A percentile compares a stretch with the other conserved stretches of the same genome.
phyloP scores from a whole-genome alignment of 768 basidiomycete species.

The Lanmaoa rubissima region DNA sequence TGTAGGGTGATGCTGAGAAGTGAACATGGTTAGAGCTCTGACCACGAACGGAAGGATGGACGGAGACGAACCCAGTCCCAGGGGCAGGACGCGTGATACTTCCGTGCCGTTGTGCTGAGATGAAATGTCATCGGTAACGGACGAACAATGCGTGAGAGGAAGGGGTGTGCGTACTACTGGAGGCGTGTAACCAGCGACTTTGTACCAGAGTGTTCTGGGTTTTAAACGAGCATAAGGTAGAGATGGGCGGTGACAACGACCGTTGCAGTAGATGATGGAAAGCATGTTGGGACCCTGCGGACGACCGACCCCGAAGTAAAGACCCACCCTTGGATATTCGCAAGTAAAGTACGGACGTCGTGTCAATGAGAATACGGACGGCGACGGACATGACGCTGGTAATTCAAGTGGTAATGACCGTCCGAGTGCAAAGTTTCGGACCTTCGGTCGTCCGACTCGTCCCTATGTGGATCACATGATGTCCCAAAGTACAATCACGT shows the following conservation, averaged over 20 bases:
- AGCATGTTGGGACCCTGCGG: background rate
- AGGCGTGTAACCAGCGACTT: slow-evolving; percentile 17
- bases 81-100: slow-evolving; percentile 56
- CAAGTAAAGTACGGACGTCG: slow-evolving; percentile 1
- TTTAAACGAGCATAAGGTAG: background rate
- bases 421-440: background rate
- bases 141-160: background rate
- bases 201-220: background rate
- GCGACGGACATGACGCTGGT: slow-evolving; percentile 1
- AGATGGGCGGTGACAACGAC: background rate
- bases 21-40: background rate
- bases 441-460: background rate
- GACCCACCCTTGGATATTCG: background rate
- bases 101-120: slow-evolving; percentile 42
- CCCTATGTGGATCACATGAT: background rate
- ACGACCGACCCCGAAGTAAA: slow-evolving; percentile 3
- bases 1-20: slow-evolving; percentile 74
- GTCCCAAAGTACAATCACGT: background rate
- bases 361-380: background rate
- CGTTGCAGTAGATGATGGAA: slow-evolving; percentile 11
- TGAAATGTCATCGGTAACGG: background rate
- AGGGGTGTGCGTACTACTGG: slow-evolving; percentile 10
- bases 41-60: background rate
- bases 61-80: slow-evolving; percentile 59
- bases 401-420: background rate